These are phyloP conservation scores for Neovahlkampfia damariscottae DNA, from an alignment of 78 protist species.

Conservation along the genomic window DNA sequence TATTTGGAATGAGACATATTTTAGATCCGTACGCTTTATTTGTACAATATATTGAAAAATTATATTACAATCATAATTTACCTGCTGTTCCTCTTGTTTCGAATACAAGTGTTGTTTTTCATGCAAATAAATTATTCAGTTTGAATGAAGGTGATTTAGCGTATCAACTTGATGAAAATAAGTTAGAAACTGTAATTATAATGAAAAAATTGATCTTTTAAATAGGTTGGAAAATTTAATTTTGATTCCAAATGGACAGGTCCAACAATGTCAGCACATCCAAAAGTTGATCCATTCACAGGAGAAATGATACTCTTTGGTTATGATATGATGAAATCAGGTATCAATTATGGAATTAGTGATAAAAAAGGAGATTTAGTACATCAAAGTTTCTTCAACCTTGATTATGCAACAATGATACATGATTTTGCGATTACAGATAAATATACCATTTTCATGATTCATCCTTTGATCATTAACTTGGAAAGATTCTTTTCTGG, in stretches of 20 bases:
- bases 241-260: background rate
- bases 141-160: background rate
- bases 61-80: too few relatives aligned
- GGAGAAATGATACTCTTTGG: background rate
- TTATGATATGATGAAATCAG: background rate
- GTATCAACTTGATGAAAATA: background rate
- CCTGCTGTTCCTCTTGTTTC: background rate
- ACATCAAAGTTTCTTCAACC: background rate
- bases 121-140: background rate
- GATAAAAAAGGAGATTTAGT: background rate
- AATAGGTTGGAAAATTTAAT: background rate
- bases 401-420: background rate
- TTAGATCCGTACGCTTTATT: too few relatives aligned
- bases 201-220: too few relatives aligned
- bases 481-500: background rate
- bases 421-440: slow-evolving; percentile 14
- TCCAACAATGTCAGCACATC: background rate
- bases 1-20: background rate
- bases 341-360: background rate
- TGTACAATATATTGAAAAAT: too few relatives aligned
- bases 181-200: background rate
- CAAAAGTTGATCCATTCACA: slow-evolving; percentile 3
- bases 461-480: background rate
- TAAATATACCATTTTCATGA: background rate
- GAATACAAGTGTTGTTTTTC: background rate